Evolutionary conservation across 768 basidiomycete genomes (phyloP).

Genomic region (Auriculariales sp.): DNA sequence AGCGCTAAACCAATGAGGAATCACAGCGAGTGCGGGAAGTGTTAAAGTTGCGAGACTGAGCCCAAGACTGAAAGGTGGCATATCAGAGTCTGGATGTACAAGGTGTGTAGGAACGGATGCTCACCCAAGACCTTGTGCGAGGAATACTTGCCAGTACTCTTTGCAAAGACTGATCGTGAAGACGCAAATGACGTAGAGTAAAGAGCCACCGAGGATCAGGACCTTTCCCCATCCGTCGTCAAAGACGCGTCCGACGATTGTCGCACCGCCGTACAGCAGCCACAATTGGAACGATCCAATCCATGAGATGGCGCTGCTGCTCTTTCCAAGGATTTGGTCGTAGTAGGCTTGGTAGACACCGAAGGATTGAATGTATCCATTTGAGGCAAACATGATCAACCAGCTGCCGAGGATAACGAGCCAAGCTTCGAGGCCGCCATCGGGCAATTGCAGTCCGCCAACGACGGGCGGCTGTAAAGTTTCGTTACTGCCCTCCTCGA

Average conservation of each 20-base stretch:
- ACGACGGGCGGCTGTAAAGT: no score
- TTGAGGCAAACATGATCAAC: neutral
- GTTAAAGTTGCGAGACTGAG: neutral
- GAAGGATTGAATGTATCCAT: neutral
- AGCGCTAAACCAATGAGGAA: neutral
- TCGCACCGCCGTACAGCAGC: conserved; percentile 2
- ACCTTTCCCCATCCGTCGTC: conserved; percentile 5
- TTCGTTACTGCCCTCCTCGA: no score
- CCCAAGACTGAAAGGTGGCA: neutral
- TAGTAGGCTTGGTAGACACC: neutral
- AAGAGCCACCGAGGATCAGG: neutral
- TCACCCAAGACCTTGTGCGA: no score
- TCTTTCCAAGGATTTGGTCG: neutral
- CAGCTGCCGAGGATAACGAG: neutral
- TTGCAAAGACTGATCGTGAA: neutral
- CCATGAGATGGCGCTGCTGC: conserved; percentile 6
- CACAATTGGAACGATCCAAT: conserved; percentile 8
- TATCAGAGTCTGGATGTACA: no score
- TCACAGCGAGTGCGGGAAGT: neutral
- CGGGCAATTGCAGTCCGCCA: no score
- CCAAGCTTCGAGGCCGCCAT: neutral
- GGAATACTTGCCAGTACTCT: neutral
- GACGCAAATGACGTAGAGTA: conserved; percentile 4
- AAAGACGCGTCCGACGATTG: conserved; percentile 5
- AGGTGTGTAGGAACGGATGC: no score